These are phyloP conservation scores for Tuber indicum DNA, from an alignment of 495 filamentous ascomycete genomes.

Conservation along the genomic window DNA sequence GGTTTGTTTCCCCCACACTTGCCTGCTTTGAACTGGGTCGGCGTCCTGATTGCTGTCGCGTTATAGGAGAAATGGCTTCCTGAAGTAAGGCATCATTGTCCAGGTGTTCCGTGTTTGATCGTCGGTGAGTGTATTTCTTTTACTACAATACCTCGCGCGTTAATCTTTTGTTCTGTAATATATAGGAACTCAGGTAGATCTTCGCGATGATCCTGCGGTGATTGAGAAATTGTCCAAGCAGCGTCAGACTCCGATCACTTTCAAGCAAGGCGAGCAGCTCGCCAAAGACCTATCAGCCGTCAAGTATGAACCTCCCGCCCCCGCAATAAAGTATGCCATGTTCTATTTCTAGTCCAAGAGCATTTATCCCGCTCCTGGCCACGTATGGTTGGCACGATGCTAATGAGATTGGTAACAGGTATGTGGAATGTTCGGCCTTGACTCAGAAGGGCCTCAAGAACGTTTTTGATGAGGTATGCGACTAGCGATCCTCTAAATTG, in stretches of 20 bases:
- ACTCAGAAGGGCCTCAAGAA: conserved; percentile 99
- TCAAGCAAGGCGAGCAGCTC: conserved; percentile 91
- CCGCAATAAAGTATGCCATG: conserved; percentile 32
- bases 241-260: conserved; percentile 84
- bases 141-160: conserved; percentile 1
- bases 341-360: conserved; percentile 18
- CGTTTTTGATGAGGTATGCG: conserved; percentile 91
- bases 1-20: conserved; percentile 12
- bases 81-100: conserved; percentile 97
- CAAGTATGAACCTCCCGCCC: conserved; percentile 49
- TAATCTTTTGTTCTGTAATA: background rate
- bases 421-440: conserved; percentile 94
- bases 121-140: conserved; percentile 54
- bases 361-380: background rate
- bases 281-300: conserved; percentile 92
- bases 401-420: conserved; percentile 43
- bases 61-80: conserved; percentile 92
- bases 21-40: too few relatives aligned
- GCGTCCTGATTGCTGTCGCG: background rate
- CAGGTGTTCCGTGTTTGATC: conserved; percentile 94
- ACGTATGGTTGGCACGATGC: background rate
- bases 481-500: background rate
- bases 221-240: conserved; percentile 88
- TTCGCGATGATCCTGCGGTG: conserved; percentile 82
- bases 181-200: conserved; percentile 75